phyloP scores from a whole-genome alignment of 1,284 basidiomycete species.

The Tetrapyrgos nigripes region DNA sequence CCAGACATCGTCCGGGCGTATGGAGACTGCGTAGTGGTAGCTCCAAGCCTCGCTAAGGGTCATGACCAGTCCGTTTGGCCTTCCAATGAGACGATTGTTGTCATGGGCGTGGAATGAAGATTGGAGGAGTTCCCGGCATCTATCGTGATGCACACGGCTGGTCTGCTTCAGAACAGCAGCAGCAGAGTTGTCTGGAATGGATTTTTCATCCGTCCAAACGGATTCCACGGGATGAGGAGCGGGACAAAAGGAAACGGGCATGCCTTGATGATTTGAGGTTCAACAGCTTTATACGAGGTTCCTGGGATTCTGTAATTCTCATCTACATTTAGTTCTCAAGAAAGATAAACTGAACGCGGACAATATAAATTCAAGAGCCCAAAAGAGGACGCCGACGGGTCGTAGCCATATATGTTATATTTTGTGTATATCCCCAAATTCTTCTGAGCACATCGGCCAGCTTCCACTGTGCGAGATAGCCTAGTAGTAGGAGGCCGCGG shows the following conservation, averaged over 20 bases:
- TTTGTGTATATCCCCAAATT: too few relatives aligned
- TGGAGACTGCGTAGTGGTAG: slow-evolving; percentile 40
- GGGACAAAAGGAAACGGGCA: slow-evolving; percentile 12
- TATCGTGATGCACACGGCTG: slow-evolving; percentile 1
- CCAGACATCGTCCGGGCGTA: slow-evolving; percentile 54
- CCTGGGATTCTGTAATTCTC: too few relatives aligned
- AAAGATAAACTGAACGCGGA: too few relatives aligned
- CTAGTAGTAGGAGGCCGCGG: too few relatives aligned
- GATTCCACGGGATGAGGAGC: slow-evolving; percentile 2
- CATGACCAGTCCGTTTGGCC: slow-evolving; percentile 42
- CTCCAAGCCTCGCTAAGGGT: slow-evolving; percentile 45
- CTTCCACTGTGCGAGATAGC: too few relatives aligned
- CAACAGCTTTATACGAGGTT: too few relatives aligned
- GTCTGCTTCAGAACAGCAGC: neutral
- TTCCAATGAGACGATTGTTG: neutral
- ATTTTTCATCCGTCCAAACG: neutral
- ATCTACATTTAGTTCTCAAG: too few relatives aligned
- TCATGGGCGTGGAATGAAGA: slow-evolving; percentile 14
- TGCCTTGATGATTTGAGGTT: neutral
- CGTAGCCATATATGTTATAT: too few relatives aligned
- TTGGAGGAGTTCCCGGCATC: slow-evolving; percentile 19
- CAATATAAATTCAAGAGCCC: too few relatives aligned
- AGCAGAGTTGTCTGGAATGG: neutral
- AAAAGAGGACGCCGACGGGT: too few relatives aligned
- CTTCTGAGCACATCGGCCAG: too few relatives aligned